Evolutionary conservation across 192 early-diverging fungal genomes (phyloP).

Genomic region (Fimicolochytrium jonesii): DNA sequence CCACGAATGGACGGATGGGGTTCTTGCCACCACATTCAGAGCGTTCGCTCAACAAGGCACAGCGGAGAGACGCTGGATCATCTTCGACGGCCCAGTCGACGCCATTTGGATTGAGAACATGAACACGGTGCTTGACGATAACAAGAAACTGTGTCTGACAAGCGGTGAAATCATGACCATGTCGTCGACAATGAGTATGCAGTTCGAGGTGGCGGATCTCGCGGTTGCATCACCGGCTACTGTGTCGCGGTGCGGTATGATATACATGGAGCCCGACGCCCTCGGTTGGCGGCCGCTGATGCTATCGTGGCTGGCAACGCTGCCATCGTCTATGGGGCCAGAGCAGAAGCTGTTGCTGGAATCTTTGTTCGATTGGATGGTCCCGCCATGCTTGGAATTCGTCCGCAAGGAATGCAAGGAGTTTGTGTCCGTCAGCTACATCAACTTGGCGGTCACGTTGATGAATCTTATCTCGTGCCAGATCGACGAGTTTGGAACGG

Average conservation of each 20-base stretch:
- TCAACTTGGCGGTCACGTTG: conserved; percentile 47
- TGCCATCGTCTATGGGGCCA: conserved; percentile 35
- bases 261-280: conserved; percentile 57
- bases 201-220: conserved; percentile 59
- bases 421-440: conserved; percentile 42
- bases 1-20: conserved; percentile 60
- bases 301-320: conserved; percentile 46
- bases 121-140: conserved; percentile 63
- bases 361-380: conserved; percentile 54
- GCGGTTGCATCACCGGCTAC: conserved; percentile 61
- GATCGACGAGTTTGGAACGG: conserved; percentile 43
- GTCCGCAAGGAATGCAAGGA: conserved; percentile 43
- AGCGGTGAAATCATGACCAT: conserved; percentile 59
- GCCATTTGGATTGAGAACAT: conserved; percentile 67
- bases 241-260: conserved; percentile 60
- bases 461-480: conserved; percentile 54
- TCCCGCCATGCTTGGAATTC: conserved; percentile 48
- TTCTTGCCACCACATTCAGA: conserved; percentile 54
- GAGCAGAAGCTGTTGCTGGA: conserved; percentile 37
- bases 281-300: conserved; percentile 55
- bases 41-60: conserved; percentile 46
- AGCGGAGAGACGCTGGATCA: conserved; percentile 53
- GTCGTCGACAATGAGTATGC: conserved; percentile 53
- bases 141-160: conserved; percentile 59
- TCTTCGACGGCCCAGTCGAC: conserved; percentile 62